Evolutionary conservation across 1,284 basidiomycete genomes (phyloP).

Genomic region (Pterula multifida): DNA sequence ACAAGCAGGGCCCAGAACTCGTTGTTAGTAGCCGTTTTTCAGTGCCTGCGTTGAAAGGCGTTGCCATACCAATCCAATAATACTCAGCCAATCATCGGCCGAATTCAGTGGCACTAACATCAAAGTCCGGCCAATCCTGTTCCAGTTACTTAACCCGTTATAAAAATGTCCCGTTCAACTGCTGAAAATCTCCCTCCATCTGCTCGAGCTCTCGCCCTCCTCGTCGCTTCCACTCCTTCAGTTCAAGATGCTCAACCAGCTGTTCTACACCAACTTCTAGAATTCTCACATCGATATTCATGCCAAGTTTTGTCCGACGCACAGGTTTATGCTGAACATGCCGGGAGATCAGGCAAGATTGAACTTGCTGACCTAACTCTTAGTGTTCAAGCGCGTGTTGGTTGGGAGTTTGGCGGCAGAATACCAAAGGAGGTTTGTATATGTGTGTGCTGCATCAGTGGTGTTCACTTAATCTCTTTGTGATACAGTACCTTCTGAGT

Average conservation of each 20-base stretch:
- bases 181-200: conserved; percentile 75
- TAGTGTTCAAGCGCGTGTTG: conserved; percentile 87
- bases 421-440: conserved; percentile 86
- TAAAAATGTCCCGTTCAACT: conserved; percentile 53
- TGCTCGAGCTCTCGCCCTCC: conserved; percentile 83
- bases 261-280: conserved; percentile 89
- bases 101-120: no score
- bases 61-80: neutral
- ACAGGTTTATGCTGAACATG: conserved; percentile 90
- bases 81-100: neutral
- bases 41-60: no score
- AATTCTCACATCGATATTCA: conserved; percentile 94
- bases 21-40: no score
- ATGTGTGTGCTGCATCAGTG: conserved; percentile 6
- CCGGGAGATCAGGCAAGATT: conserved; percentile 61
- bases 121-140: neutral
- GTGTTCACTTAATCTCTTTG: neutral
- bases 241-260: conserved; percentile 90
- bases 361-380: conserved; percentile 72
- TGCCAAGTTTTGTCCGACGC: conserved; percentile 86
- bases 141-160: no score
- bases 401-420: conserved; percentile 88
- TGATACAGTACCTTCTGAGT: conserved; percentile 84
- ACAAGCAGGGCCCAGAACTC: neutral
- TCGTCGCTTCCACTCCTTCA: conserved; percentile 86